Evolutionary conservation across 345 rosid species (phyloP).

Genomic region (Euphorbia lathyris): DNA sequence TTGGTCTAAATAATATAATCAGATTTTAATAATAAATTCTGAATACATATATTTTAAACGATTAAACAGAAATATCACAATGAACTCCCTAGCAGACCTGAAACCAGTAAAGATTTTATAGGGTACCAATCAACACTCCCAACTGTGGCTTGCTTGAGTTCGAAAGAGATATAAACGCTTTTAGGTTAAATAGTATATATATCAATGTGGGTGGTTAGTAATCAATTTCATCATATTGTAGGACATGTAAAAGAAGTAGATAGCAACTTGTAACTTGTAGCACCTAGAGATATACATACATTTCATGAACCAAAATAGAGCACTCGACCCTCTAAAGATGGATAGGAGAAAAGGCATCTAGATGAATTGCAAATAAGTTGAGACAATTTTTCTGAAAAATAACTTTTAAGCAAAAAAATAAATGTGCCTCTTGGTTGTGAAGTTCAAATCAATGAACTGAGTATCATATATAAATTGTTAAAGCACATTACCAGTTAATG

Average conservation of each 20-base stretch:
- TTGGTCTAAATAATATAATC: no score
- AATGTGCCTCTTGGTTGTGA: neutral
- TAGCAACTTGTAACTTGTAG: neutral
- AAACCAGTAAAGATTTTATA: slow-evolving; percentile 83
- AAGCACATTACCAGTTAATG: slow-evolving; percentile 85
- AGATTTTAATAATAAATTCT: no score
- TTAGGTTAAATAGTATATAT: slow-evolving; percentile 33
- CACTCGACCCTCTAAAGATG: neutral
- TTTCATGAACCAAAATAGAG: neutral
- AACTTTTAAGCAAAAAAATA: neutral
- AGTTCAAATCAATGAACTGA: slow-evolving; percentile 2
- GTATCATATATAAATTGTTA: neutral
- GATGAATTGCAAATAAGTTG: neutral
- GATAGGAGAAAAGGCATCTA: neutral
- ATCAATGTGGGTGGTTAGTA: slow-evolving; percentile 1
- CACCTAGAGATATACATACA: neutral
- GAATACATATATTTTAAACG: no score
- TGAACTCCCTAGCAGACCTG: slow-evolving; percentile 52
- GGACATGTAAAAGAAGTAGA: neutral
- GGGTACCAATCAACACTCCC: slow-evolving; percentile 99
- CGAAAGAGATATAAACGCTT: slow-evolving; percentile 42
- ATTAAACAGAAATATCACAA: slow-evolving; percentile 1
- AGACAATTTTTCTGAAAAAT: neutral
- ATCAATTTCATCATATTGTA: slow-evolving; percentile 1
- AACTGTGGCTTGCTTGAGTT: slow-evolving; percentile 99